A percentile compares a stretch with the other conserved stretches of the same genome.
These are phyloP conservation scores for Agaricus sinodeliciosus DNA, from an alignment of 768 basidiomycete species.

Conservation along the genomic window DNA sequence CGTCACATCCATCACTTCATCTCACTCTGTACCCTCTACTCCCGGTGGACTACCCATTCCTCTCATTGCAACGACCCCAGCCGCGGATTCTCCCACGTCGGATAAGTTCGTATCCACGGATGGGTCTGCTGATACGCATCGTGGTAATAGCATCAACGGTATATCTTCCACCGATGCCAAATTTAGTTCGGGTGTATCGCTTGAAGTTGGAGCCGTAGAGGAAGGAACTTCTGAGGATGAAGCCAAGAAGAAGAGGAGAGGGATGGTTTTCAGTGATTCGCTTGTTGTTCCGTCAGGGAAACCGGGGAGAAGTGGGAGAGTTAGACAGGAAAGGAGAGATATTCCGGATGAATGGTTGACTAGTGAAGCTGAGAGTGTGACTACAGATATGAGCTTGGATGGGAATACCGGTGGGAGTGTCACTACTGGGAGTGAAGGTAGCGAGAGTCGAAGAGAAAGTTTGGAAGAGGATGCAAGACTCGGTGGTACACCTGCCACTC, in stretches of 20 bases:
- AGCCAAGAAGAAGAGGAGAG: not conserved
- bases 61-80: slow-evolving; percentile 37
- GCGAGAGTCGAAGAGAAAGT: not conserved
- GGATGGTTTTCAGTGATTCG: slow-evolving; percentile 7
- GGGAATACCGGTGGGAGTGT: not conserved
- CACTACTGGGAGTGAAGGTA: slow-evolving; percentile 6
- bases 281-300: slow-evolving; percentile 1
- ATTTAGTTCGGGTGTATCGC: not conserved
- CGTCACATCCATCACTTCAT: not conserved
- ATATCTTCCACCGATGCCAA: not conserved
- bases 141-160: not conserved
- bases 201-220: not conserved
- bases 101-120: not conserved
- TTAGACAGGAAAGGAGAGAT: not conserved
- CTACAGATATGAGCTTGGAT: slow-evolving; percentile 4
- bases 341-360: not conserved
- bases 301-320: not conserved
- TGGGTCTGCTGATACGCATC: not conserved
- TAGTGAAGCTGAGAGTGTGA: slow-evolving; percentile 2
- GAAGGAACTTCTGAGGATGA: not conserved
- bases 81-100: not conserved
- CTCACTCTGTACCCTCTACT: slow-evolving; percentile 10
- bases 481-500: not conserved
- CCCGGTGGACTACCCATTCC: slow-evolving; percentile 45
- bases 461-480: not conserved